Base-by-base conservation (phyloP, 139 green algal species). In the Chlamydomonas eustigma region DNA sequence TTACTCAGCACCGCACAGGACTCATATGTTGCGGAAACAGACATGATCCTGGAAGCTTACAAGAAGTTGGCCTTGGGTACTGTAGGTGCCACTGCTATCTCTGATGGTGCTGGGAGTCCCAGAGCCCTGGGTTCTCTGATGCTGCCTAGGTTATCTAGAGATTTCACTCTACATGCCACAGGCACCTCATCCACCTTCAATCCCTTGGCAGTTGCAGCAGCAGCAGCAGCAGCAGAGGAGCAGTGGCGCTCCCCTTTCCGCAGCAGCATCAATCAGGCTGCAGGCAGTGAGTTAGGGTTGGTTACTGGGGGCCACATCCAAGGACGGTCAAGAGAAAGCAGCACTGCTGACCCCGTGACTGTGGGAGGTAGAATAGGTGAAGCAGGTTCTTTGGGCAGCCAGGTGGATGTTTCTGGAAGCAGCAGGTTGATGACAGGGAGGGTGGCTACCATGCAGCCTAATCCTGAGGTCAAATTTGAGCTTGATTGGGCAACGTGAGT, bases 401-500 rank as follows among this genome's bases (percentile, higher is more conserved):
- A n/a, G n/a, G n/a, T n/a, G n/a, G n/a, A n/a, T n/a, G n/a, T n/a
- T n/a, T n/a, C n/a, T n/a, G n/a, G n/a, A n/a, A n/a, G n/a, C n/a
- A n/a, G n/a, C n/a, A n/a, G n/a, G n/a, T n/a, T n/a, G n/a, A 58
- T 58, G 44, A 58, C 44, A 12, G 44, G 44, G 12, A 12, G 44
- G 18, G 58, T 70, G 25, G 58, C 58, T 28, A 35, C 24, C 25
- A 22, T 70, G 58, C 24, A 37, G 58, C 58, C 58, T 18, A 32
- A 70, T 28, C 58, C 58, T 5, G 58, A 70, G 6, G 58, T 70
- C 6, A 24, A 70, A 70, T 70, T 70, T 28, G 58, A 70, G 58
- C 58, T 70, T 5, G 58, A 70, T 28, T 70, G 58, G 58, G 58
- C 58, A 5, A 32, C 44, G 44, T 58, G 44, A 58, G 44, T 58